phyloP scores from a whole-genome alignment of 2,329 filamentous ascomycete species.

The Westerdykella ornata region DNA sequence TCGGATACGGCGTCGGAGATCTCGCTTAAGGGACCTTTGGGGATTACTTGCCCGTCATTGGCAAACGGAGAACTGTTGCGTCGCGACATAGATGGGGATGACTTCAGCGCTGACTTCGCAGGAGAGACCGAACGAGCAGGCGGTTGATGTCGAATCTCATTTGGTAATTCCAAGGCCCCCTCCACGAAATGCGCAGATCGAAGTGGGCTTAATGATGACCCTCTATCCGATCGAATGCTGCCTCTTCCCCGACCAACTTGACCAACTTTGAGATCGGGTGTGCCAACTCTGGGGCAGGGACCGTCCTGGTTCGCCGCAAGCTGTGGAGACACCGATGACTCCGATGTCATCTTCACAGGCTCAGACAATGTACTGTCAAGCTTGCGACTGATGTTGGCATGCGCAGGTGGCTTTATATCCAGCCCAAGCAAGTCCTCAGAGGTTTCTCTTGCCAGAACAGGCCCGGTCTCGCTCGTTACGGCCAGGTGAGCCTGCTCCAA shows the following conservation, averaged over 20 bases:
- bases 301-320: slow-evolving; percentile 22
- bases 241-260: slow-evolving; percentile 9
- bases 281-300: slow-evolving; percentile 19
- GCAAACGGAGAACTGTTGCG: slow-evolving; percentile 42
- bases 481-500: background rate
- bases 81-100: slow-evolving; percentile 49
- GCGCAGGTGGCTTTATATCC: slow-evolving; percentile 27
- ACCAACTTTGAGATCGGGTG: slow-evolving; percentile 4
- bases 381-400: slow-evolving; percentile 16
- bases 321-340: slow-evolving; percentile 15
- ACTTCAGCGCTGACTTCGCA: slow-evolving; percentile 69
- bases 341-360: slow-evolving; percentile 5
- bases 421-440: slow-evolving; percentile 44
- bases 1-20: slow-evolving; percentile 52
- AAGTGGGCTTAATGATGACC: slow-evolving; percentile 53
- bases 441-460: slow-evolving; percentile 9
- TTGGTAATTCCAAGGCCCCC: slow-evolving; percentile 46
- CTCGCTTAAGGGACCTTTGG: slow-evolving; percentile 46
- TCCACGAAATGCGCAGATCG: slow-evolving; percentile 62
- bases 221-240: slow-evolving; percentile 27
- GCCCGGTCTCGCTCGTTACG: background rate
- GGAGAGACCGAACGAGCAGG: slow-evolving; percentile 66
- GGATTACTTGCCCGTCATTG: slow-evolving; percentile 46
- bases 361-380: slow-evolving; percentile 10
- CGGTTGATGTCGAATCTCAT: slow-evolving; percentile 59